Percentiles rank a stretch among this genome's conserved stretches.
These are phyloP conservation scores for Dactylonectria estremocensis DNA, from an alignment of 2,329 filamentous ascomycete species.

Conservation along the genomic window DNA sequence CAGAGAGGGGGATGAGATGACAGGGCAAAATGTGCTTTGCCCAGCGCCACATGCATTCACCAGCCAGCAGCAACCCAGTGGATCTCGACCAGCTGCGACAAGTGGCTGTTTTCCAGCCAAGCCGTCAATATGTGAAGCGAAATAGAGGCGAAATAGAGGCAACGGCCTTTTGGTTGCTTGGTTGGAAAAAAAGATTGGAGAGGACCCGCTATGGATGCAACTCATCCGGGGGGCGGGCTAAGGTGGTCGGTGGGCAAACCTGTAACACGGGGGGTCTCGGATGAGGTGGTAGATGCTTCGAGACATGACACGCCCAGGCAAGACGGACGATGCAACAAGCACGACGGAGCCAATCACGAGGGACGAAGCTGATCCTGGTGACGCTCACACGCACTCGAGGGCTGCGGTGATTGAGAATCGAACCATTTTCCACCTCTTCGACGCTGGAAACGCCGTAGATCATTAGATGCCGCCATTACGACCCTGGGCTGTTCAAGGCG, in stretches of 20 bases:
- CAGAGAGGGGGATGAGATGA: not conserved
- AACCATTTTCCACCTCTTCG: constrained; percentile 34
- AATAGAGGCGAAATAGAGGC: not conserved
- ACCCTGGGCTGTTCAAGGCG: too few relatives aligned
- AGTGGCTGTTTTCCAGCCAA: not conserved
- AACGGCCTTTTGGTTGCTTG: too few relatives aligned
- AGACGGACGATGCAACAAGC: constrained; percentile 6
- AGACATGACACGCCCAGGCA: constrained; percentile 27
- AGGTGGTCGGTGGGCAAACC: constrained; percentile 35
- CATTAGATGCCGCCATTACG: constrained; percentile 2
- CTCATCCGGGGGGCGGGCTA: constrained; percentile 36
- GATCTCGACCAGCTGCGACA: not conserved
- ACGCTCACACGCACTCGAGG: constrained; percentile 24
- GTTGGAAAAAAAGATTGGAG: not conserved
- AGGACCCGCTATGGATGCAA: constrained; percentile 33
- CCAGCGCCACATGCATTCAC: not conserved
- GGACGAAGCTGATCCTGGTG: constrained; percentile 1
- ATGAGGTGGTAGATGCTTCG: constrained; percentile 15
- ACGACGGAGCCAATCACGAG: constrained; percentile 12
- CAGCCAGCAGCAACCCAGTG: not conserved
- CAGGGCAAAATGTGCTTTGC: not conserved
- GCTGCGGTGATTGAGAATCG: constrained; percentile 35
- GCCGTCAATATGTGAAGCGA: constrained; percentile 9
- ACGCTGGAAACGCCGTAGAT: constrained; percentile 16
- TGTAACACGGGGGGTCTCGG: constrained; percentile 48